Conservation (phyloP, 208 protist species). For the Leishmania martiniquensis region DNA sequence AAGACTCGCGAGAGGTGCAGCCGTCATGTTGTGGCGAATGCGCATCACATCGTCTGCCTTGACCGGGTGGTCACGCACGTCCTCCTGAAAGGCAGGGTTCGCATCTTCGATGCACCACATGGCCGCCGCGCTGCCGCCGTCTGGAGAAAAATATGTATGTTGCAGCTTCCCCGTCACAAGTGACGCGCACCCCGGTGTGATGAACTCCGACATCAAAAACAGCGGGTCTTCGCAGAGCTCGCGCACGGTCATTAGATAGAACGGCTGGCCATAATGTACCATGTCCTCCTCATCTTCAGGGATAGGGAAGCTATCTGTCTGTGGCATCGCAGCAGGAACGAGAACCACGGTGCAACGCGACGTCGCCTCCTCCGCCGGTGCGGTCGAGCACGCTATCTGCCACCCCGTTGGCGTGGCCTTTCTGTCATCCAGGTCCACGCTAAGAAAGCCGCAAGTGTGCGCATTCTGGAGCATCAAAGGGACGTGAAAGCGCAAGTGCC, state of each 20-base stretch:
- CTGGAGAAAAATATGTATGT: constrained; percentile 84
- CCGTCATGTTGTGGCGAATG: constrained; percentile 85
- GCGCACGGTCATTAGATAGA: constrained; percentile 83
- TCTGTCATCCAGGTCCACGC: constrained; percentile 84
- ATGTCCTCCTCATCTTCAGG: constrained; percentile 80
- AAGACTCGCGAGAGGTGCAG: constrained; percentile 59
- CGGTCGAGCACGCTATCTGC: constrained; percentile 70
- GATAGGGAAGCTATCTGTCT: constrained; percentile 69
- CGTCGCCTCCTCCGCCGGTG: constrained; percentile 53
- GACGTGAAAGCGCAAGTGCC: constrained; percentile 74
- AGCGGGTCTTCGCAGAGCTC: constrained; percentile 75
- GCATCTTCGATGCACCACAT: constrained; percentile 85
- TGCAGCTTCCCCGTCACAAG: constrained; percentile 76
- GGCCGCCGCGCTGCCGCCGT: constrained; percentile 57
- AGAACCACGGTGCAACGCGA: constrained; percentile 79
- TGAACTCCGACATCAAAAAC: constrained; percentile 74
- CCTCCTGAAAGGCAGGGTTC: constrained; percentile 78
- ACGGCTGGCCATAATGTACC: constrained; percentile 91
- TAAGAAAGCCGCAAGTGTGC: constrained; percentile 75
- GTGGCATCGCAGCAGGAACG: constrained; percentile 63
- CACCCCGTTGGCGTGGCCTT: constrained; percentile 51
- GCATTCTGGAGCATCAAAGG: constrained; percentile 88
- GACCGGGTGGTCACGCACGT: constrained; percentile 86
- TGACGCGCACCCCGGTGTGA: constrained; percentile 61
- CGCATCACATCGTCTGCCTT: constrained; percentile 69